These are phyloP conservation scores for Lojkania enalia DNA, from an alignment of 2,329 filamentous ascomycete genomes.

Conservation along the genomic window DNA sequence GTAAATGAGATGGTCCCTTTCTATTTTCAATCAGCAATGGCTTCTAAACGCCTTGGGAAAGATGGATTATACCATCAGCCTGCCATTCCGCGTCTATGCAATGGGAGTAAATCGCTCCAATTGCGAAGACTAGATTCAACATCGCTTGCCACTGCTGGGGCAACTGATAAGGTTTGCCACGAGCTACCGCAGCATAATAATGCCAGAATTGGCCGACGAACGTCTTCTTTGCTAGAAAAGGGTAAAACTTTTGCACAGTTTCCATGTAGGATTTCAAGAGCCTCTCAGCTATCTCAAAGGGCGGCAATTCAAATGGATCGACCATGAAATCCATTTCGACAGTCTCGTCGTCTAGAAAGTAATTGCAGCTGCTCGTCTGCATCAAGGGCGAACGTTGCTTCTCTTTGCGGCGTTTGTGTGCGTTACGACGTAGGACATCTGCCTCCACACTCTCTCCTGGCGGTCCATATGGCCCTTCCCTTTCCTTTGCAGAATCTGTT, in stretches of 20 bases:
- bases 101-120: conserved; percentile 43
- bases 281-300: conserved; percentile 26
- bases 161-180: conserved; percentile 14
- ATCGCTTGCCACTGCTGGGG: conserved; percentile 41
- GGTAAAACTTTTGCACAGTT: conserved; percentile 31
- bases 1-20: conserved; percentile 42
- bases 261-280: conserved; percentile 36
- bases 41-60: background rate
- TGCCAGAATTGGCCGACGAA: conserved; percentile 39
- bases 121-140: conserved; percentile 48
- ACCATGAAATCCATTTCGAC: conserved; percentile 23
- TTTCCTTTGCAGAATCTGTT: background rate
- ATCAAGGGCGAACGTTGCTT: conserved; percentile 11
- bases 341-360: conserved; percentile 37
- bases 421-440: conserved; percentile 15
- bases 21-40: conserved; percentile 5
- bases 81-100: conserved; percentile 29
- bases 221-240: conserved; percentile 34
- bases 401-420: conserved; percentile 12
- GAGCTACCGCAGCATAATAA: conserved; percentile 28
- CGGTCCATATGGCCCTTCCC: conserved; percentile 21
- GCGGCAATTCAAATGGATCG: conserved; percentile 32
- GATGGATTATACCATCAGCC: conserved; percentile 15
- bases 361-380: conserved; percentile 25
- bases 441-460: conserved; percentile 20